These are phyloP conservation scores for Colletotrichum nymphaeae DNA, from an alignment of 2,329 filamentous ascomycete species.

Conservation along the genomic window DNA sequence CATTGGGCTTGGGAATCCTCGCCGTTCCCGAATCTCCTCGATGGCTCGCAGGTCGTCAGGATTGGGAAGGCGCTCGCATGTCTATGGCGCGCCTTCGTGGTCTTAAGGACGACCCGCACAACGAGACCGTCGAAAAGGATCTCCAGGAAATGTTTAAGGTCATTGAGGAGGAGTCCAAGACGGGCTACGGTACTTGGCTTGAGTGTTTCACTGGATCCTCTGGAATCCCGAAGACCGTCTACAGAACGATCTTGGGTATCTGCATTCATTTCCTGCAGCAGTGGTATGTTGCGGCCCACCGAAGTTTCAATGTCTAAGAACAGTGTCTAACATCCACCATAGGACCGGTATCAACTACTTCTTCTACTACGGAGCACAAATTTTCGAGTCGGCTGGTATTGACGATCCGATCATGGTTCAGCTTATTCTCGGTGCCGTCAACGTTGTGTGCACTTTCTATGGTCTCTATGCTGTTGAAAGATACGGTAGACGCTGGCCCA, in stretches of 20 bases:
- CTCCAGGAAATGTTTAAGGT: conserved; percentile 62
- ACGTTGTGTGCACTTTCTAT: conserved; percentile 74
- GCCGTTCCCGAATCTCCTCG: conserved; percentile 67
- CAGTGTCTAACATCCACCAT: background rate
- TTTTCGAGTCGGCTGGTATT: conserved; percentile 76
- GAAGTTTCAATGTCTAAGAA: background rate
- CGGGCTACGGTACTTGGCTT: conserved; percentile 62
- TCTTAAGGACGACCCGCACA: conserved; percentile 57
- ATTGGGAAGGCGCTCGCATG: conserved; percentile 60
- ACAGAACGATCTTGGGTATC: conserved; percentile 74
- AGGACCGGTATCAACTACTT: conserved; percentile 67
- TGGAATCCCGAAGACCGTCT: conserved; percentile 66
- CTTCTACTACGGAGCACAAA: conserved; percentile 74
- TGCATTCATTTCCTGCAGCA: conserved; percentile 75
- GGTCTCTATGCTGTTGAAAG: conserved; percentile 77
- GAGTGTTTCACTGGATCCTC: conserved; percentile 71
- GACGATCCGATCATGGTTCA: conserved; percentile 74
- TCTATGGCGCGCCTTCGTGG: conserved; percentile 65
- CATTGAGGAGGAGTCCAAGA: conserved; percentile 56
- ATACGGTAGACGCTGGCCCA: conserved; percentile 74
- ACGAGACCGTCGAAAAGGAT: conserved; percentile 61
- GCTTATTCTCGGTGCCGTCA: conserved; percentile 76
- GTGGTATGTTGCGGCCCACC: conserved; percentile 45
- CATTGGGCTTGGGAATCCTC: conserved; percentile 64
- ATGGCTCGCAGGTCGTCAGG: conserved; percentile 61